Evolutionary conservation across 805 yeast genomes (phyloP).

Genomic region (Candida yuanshanica): DNA sequence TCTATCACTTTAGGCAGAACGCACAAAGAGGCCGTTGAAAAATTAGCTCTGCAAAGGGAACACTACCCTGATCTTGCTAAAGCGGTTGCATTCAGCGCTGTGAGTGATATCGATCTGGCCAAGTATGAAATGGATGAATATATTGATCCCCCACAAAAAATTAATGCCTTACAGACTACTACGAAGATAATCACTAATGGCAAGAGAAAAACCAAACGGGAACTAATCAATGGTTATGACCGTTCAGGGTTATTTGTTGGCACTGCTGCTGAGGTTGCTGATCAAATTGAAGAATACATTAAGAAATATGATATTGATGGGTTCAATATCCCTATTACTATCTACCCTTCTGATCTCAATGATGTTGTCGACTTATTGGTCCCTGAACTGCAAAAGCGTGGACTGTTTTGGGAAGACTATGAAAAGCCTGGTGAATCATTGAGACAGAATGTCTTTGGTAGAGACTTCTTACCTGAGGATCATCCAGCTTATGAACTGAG

Average conservation of each 20-base stretch:
- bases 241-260: constrained; percentile 31
- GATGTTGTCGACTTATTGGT: constrained; percentile 32
- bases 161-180: constrained; percentile 29
- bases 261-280: constrained; percentile 32
- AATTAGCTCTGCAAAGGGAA: constrained; percentile 7
- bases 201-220: constrained; percentile 13
- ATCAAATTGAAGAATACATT: constrained; percentile 34
- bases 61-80: not conserved
- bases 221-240: constrained; percentile 19
- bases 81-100: constrained; percentile 1
- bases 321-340: constrained; percentile 34
- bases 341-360: constrained; percentile 30
- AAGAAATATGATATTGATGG: constrained; percentile 38
- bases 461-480: constrained; percentile 6
- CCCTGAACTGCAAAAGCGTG: constrained; percentile 31
- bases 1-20: constrained; percentile 34
- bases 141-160: constrained; percentile 24
- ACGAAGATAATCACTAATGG: constrained; percentile 23
- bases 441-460: constrained; percentile 32
- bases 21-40: constrained; percentile 32
- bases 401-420: constrained; percentile 33
- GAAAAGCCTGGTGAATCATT: constrained; percentile 29
- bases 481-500: constrained; percentile 19
- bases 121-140: constrained; percentile 15
- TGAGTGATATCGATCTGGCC: constrained; percentile 1